Base-by-base conservation (phyloP, 768 basidiomycete genomes). In the Boletus insuetus region DNA sequence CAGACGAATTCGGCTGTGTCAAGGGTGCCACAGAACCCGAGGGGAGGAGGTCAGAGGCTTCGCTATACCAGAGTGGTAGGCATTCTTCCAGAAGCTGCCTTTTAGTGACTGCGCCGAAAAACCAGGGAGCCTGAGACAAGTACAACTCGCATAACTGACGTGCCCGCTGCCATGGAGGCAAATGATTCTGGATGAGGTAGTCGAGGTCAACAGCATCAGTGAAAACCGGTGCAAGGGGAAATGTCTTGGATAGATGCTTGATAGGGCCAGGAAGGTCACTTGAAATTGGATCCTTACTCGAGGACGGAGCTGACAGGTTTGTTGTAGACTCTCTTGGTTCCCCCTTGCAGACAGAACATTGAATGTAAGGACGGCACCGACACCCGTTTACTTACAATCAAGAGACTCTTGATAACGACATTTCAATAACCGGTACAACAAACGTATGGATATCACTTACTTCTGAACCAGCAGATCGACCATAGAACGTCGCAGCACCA, bases 51-150 rank as follows among this genome's bases (percentile, higher is more conserved):
- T 47, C 69, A 58, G 40, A 67, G 4, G 79, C 80, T 58, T 80
- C 84, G n/a, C 68, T 68, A 55, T 85, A 88, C 82, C 83, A 87
- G 41, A 81, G 60, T 16, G 86, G 86, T n/a, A 87, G 71, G 17
- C 82, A 69, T 55, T 87, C 85, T 53, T 86, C 82, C n/a, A 81
- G 68, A 10, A 87, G 69, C 57, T 91, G 87, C 16, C 73, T 74
- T 42, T 77, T 74, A 3, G 84, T 84, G 37, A 90, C 81, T 3
- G 87, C 84, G 20, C 87, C 84, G 54, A 87, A 89, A 65, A 89
- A 88, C 89, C 89, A 91, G 0, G 86, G 84, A 3, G 87, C 86
- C 63, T 87, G 84, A n/a, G 85, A 84, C 39, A 89, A 78, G 67
- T 90, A 91, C 13, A 87, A 75, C n/a, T 83, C 79, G 60, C 78